phyloP scores from a whole-genome alignment of 2,329 filamentous ascomycete species.

The Thermothelomyces thermophilus region DNA sequence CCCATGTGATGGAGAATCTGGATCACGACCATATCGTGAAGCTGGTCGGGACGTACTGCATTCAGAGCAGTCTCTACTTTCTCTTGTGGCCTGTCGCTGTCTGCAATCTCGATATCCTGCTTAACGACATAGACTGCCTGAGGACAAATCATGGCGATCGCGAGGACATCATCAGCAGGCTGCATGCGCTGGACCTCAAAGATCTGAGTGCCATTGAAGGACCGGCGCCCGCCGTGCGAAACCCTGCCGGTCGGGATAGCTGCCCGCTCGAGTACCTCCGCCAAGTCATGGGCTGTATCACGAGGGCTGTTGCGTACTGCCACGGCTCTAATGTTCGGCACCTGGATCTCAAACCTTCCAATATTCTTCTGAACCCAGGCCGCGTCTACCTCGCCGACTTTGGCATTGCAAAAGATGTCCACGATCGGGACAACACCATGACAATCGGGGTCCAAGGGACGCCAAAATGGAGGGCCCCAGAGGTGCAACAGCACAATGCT shows the following conservation, averaged over 20 bases:
- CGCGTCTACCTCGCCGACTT: slow-evolving; percentile 45
- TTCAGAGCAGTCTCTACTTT: slow-evolving; percentile 36
- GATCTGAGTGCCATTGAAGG: slow-evolving; percentile 33
- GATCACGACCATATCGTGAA: slow-evolving; percentile 43
- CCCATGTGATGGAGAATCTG: slow-evolving; percentile 41
- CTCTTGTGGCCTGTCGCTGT: slow-evolving; percentile 43
- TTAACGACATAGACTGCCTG: slow-evolving; percentile 39
- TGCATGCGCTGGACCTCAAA: slow-evolving; percentile 34
- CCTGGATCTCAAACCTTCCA: slow-evolving; percentile 43
- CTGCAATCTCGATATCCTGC: slow-evolving; percentile 38
- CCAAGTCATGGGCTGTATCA: slow-evolving; percentile 39
- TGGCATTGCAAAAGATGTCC: slow-evolving; percentile 42
- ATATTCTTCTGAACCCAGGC: slow-evolving; percentile 40
- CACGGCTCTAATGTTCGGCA: slow-evolving; percentile 39
- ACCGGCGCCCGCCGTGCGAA: slow-evolving; percentile 11
- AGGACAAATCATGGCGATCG: slow-evolving; percentile 34
- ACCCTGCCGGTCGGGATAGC: slow-evolving; percentile 18
- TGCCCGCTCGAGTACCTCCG: slow-evolving; percentile 38
- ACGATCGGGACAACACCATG: slow-evolving; percentile 38
- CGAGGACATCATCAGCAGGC: slow-evolving; percentile 35
- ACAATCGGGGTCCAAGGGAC: slow-evolving; percentile 38
- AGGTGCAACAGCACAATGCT: slow-evolving; percentile 33
- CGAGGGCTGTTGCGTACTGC: slow-evolving; percentile 38
- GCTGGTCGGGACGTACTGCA: slow-evolving; percentile 41
- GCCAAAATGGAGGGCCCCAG: slow-evolving; percentile 40